Percentiles rank a stretch among this genome's conserved stretches.
These are phyloP conservation scores for Pseudocercospora crystallina DNA, from an alignment of 2,329 filamentous ascomycete species.

Conservation along the genomic window DNA sequence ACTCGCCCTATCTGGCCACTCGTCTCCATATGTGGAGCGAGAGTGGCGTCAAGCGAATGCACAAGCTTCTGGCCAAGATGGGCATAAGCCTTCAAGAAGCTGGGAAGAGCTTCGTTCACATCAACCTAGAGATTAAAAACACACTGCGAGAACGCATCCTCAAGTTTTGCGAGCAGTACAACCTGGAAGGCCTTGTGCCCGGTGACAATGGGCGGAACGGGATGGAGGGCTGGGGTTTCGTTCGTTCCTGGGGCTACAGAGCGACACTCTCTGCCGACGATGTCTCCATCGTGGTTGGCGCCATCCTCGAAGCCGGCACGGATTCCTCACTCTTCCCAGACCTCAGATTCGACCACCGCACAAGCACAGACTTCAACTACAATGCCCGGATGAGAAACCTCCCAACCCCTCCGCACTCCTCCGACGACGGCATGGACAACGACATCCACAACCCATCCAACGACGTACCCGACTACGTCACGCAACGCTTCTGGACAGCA, in stretches of 20 bases:
- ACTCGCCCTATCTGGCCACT: constrained; percentile 91
- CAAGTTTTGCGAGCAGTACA: constrained; percentile 90
- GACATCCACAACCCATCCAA: constrained; percentile 22
- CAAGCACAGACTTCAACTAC: constrained; percentile 26
- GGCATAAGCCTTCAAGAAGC: constrained; percentile 91
- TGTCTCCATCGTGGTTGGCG: constrained; percentile 87
- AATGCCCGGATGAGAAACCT: constrained; percentile 30
- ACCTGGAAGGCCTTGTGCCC: constrained; percentile 89
- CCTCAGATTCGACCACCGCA: constrained; percentile 16
- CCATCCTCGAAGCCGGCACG: constrained; percentile 82
- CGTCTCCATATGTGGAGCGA: constrained; percentile 94
- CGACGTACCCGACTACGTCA: constrained; percentile 45
- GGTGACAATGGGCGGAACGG: constrained; percentile 64
- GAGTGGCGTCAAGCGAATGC: constrained; percentile 78
- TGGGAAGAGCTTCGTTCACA: constrained; percentile 93
- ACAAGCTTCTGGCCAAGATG: constrained; percentile 97
- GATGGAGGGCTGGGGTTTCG: constrained; percentile 95
- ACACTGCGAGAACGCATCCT: constrained; percentile 80
- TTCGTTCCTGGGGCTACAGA: constrained; percentile 96
- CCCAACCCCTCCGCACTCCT: constrained; percentile 35
- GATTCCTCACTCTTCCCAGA: constrained; percentile 22
- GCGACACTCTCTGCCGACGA: constrained; percentile 91
- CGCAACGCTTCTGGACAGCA: constrained; percentile 57
- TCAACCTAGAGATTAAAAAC: constrained; percentile 96
- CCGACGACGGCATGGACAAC: constrained; percentile 31